Conservation (phyloP, 2,329 filamentous ascomycete species). For the Fusarium sp. region DNA sequence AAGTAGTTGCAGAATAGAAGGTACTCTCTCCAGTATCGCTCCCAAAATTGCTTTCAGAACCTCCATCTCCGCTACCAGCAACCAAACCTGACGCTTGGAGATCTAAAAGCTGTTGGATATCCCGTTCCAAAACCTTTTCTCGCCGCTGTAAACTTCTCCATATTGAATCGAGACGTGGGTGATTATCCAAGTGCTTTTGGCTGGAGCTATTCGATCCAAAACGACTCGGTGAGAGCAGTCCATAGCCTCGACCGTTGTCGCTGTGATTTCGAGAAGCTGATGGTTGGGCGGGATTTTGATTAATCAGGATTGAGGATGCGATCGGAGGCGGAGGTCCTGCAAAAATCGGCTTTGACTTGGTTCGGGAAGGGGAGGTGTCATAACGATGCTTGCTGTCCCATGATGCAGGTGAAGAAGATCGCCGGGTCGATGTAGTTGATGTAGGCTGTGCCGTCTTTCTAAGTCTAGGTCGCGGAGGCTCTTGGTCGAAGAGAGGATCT, state of each 20-base stretch:
- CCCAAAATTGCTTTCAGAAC: conserved; percentile 42
- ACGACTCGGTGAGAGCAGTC: conserved; percentile 30
- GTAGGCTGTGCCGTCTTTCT: conserved; percentile 23
- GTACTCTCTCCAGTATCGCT: conserved; percentile 54
- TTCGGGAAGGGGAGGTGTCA: conserved; percentile 48
- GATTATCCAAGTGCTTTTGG: conserved; percentile 41
- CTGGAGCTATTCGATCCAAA: conserved; percentile 46
- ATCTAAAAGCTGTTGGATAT: conserved; percentile 62
- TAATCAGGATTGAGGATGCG: conserved; percentile 54
- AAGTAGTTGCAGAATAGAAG: conserved; percentile 53
- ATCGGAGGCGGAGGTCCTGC: conserved; percentile 64
- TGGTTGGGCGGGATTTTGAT: conserved; percentile 12
- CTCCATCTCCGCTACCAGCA: conserved; percentile 49
- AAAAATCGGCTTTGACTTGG: conserved; percentile 54
- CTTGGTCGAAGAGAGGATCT: conserved; percentile 39
- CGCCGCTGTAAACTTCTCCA: conserved; percentile 61
- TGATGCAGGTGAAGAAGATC: conserved; percentile 30
- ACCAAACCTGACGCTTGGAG: conserved; percentile 59
- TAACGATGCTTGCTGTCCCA: conserved; percentile 44
- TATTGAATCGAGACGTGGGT: conserved; percentile 54
- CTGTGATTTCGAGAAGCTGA: conserved; percentile 20
- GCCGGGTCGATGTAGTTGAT: conserved; percentile 10
- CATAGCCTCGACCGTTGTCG: conserved; percentile 20
- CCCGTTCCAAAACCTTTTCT: conserved; percentile 58
- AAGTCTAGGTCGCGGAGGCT: conserved; percentile 37